Base-by-base conservation (phyloP, 768 basidiomycete genomes). In the Gloeopeniophorella convolvens region DNA sequence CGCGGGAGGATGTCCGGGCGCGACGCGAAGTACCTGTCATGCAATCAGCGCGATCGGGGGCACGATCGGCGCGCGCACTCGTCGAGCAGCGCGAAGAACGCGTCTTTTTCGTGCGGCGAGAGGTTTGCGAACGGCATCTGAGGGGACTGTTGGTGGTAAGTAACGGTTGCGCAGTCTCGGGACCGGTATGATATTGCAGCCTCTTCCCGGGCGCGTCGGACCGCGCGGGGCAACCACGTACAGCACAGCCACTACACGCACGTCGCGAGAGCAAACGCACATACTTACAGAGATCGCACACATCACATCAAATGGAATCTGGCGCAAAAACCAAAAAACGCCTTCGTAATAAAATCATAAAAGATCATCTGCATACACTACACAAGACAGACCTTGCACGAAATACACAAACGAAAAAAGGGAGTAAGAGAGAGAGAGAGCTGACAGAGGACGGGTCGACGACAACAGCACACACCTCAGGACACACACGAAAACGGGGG, bases 21-120 rank as follows among this genome's bases (percentile, higher is more conserved):
- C n/a, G 59, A 48, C 9, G 45, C 5, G 35, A 55, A 56, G 33
- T 61, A 53, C 24, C 48, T 61, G 21, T 24, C 11, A 28, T 37
- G 27, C 18, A 41, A 35, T 35, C 12, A 45, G 41, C 27, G 4
- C 4, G 28, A 16, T 6, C 9, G 24, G 23, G 16, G n/a, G 15
- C 13, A 16, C 26, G 43, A 45, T 30, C 28, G 27, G 30, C 3
- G 10, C 58, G 68, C 52, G 48, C 52, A 89, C 88, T 90, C 88
- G 63, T 90, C 88, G 30, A 90, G 70, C 20, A 90, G 75, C 26
- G 76, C 72, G 61, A 90, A 90, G 66, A 90, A 89, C 12, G 88
- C 87, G 47, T 85, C 77, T 64, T 89, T 89, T 65, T 90, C 88
- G 56, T 80, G 68, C 43, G 67, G 53, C 16, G 77, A 70, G 39